Evolutionary conservation across 2,329 filamentous ascomycete species (phyloP).

Genomic region (Fusarium sambucinum): DNA sequence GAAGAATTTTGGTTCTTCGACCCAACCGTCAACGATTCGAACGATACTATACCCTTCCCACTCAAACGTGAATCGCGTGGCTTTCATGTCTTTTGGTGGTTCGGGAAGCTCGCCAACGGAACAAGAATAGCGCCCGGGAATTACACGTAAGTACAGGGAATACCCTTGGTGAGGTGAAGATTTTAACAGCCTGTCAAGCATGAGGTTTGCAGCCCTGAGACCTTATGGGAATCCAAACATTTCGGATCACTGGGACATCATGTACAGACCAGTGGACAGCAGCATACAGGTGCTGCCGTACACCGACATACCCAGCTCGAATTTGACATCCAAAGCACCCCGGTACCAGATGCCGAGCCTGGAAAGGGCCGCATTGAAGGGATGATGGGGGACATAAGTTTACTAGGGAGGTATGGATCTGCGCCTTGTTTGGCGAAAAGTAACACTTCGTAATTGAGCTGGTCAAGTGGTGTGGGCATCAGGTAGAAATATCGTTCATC

Average conservation of each 20-base stretch:
- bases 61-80: slow-evolving; percentile 52
- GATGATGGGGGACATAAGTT: not conserved
- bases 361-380: not conserved
- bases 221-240: slow-evolving; percentile 58
- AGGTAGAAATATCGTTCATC: slow-evolving; percentile 8
- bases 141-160: slow-evolving; percentile 53
- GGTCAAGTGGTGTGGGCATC: not conserved
- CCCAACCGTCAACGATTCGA: slow-evolving; percentile 53
- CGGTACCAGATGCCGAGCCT: slow-evolving; percentile 16
- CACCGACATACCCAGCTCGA: slow-evolving; percentile 48
- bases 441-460: not conserved
- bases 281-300: slow-evolving; percentile 53
- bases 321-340: slow-evolving; percentile 29
- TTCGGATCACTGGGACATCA: slow-evolving; percentile 58
- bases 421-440: not conserved
- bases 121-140: slow-evolving; percentile 56
- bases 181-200: slow-evolving; percentile 44
- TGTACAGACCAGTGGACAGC: slow-evolving; percentile 49
- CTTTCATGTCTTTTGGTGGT: slow-evolving; percentile 56
- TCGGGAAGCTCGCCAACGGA: slow-evolving; percentile 58
- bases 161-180: not conserved
- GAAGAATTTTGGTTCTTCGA: slow-evolving; percentile 52
- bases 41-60: slow-evolving; percentile 56
- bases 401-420: not conserved
- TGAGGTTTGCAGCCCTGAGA: slow-evolving; percentile 57